Evolutionary conservation across 1,284 basidiomycete genomes (phyloP).

Genomic region (Apiotrichum mycotoxinovorans): DNA sequence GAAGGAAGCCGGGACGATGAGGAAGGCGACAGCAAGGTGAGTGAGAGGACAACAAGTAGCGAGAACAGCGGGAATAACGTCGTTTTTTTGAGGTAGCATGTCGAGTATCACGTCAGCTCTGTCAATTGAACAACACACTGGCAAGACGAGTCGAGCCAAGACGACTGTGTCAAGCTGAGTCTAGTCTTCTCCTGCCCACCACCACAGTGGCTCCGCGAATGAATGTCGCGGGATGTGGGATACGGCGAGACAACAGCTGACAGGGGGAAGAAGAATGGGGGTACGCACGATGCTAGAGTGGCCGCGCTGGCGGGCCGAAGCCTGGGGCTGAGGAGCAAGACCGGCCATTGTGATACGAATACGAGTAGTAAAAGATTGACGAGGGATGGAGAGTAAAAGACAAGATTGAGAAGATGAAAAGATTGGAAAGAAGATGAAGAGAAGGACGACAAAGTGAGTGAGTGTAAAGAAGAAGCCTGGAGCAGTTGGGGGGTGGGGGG

Average conservation of each 20-base stretch:
- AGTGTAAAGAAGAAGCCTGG: too few species aligned
- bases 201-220: too few species aligned
- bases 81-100: background rate
- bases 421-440: background rate
- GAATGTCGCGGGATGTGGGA: too few species aligned
- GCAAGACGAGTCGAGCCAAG: too few species aligned
- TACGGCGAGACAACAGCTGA: background rate
- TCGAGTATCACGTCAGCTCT: conserved; percentile 11
- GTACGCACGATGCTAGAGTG: conserved; percentile 50
- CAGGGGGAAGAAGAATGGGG: background rate
- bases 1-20: too few species aligned
- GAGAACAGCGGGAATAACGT: background rate
- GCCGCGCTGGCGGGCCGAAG: conserved; percentile 47
- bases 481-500: too few species aligned
- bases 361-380: background rate
- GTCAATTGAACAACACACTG: background rate
- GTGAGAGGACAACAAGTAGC: background rate
- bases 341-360: conserved; percentile 20
- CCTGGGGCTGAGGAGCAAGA: conserved; percentile 23
- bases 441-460: background rate
- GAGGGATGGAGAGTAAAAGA: background rate
- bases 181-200: too few species aligned
- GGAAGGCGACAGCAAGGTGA: background rate
- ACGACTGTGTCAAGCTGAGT: too few species aligned
- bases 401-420: background rate